phyloP scores from a whole-genome alignment of 2,329 filamentous ascomycete genomes.

The Boeremia exigua region DNA sequence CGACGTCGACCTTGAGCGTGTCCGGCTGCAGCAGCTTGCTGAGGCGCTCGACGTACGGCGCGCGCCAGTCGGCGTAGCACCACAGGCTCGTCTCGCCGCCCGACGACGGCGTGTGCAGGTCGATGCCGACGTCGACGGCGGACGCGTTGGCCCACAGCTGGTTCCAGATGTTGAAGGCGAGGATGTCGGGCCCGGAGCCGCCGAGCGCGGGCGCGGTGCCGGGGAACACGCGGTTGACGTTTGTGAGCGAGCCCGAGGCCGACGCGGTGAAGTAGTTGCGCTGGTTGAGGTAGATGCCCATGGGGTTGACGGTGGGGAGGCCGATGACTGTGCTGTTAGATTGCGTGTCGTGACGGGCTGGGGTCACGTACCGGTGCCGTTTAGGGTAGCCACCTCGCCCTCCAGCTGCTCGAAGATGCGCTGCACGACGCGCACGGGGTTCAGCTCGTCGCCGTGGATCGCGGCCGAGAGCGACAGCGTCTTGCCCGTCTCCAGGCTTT shows the following conservation, averaged over 20 bases:
- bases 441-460: slow-evolving; percentile 50
- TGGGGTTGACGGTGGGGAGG: slow-evolving; percentile 48
- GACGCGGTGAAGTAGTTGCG: slow-evolving; percentile 47
- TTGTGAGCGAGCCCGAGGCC: slow-evolving; percentile 37
- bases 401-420: slow-evolving; percentile 43
- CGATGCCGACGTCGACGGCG: slow-evolving; percentile 50
- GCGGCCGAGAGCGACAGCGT: slow-evolving; percentile 48
- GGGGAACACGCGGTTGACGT: slow-evolving; percentile 48
- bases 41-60: slow-evolving; percentile 47
- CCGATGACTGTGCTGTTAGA: slow-evolving; percentile 41
- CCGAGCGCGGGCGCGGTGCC: slow-evolving; percentile 34
- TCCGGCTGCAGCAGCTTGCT: slow-evolving; percentile 50
- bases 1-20: slow-evolving; percentile 49
- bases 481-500: slow-evolving; percentile 44
- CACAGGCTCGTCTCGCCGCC: slow-evolving; percentile 48
- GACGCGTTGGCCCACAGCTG: slow-evolving; percentile 51
- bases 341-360: background rate
- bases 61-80: slow-evolving; percentile 49
- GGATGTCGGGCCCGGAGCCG: slow-evolving; percentile 33
- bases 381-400: slow-evolving; percentile 37
- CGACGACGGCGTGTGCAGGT: slow-evolving; percentile 47
- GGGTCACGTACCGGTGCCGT: slow-evolving; percentile 41
- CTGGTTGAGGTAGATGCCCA: slow-evolving; percentile 50
- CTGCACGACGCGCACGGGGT: slow-evolving; percentile 47
- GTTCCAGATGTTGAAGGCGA: slow-evolving; percentile 46